These are phyloP conservation scores for Penicillium verrucosum DNA, from an alignment of 2,329 filamentous ascomycete genomes.

Conservation along the genomic window DNA sequence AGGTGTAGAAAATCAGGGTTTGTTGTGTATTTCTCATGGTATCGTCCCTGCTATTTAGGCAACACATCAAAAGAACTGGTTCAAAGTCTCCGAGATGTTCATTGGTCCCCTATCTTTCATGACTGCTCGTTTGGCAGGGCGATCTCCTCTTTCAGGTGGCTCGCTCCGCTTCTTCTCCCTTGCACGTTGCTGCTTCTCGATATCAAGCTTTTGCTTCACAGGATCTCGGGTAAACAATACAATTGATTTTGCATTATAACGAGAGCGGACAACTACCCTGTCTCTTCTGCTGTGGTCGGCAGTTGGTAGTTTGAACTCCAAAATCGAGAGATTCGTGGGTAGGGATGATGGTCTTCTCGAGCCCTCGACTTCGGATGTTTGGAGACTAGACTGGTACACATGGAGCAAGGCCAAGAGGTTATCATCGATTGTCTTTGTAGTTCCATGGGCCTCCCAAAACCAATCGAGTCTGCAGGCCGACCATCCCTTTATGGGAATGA, in stretches of 20 bases:
- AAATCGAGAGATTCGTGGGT: neutral
- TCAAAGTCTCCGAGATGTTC: neutral
- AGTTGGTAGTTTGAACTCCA: slow-evolving; percentile 7
- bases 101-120: slow-evolving; percentile 6
- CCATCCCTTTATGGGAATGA: slow-evolving; percentile 4
- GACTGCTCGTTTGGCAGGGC: slow-evolving; percentile 1
- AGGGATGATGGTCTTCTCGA: neutral
- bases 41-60: too few relatives aligned
- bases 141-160: neutral
- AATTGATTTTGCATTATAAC: slow-evolving; percentile 1
- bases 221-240: slow-evolving; percentile 6
- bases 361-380: neutral
- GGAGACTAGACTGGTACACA: slow-evolving; percentile 6
- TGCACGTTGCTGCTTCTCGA: neutral
- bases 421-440: neutral
- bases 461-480: slow-evolving; percentile 7
- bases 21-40: too few relatives aligned
- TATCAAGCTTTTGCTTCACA: neutral
- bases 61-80: slow-evolving; percentile 5
- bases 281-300: neutral
- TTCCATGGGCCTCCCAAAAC: slow-evolving; percentile 1
- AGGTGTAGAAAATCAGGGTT: too few relatives aligned
- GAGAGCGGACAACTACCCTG: slow-evolving; percentile 2
- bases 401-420: neutral
- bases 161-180: neutral